Evolutionary conservation across 495 filamentous ascomycete species (phyloP), one percentile per base, ranked within the genome.

Genomic region (Tuber indicum): DNA sequence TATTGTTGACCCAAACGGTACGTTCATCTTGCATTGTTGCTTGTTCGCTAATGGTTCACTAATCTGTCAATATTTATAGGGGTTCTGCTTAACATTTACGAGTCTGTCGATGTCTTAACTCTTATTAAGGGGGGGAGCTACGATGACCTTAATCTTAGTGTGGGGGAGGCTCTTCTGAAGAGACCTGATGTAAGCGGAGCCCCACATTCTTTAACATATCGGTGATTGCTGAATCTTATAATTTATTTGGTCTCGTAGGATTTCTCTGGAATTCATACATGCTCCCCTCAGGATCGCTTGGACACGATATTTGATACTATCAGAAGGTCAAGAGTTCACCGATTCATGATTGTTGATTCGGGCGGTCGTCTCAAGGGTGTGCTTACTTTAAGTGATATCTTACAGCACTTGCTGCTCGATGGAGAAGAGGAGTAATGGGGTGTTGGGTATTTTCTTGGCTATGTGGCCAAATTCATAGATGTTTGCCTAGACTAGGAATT

Each of bases 231-330:
- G n/a, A 75, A 69, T 23, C 73, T 73, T 52, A 52, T 12, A 47
- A 73, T n/a, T 76, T 83, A 76, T 84, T 62, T 58, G 23, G 36
- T 39, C 32, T 19, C 36, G 52, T 75, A 92, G 91, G 96, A 98
- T 81, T 98, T 97, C 82, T 89, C 93, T 21, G 96, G 96, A 39
- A 97, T 99, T 76, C 98, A 97, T 85, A 99, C 94, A 4, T 99
- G 96, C 85, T 92, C 91, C 21, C 87, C 96, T 76, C 90, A 97
- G 75, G 96, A 99, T 82, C 91, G 94, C 46, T 87, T 99, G 72
- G 94, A 96, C 83, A 93, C 96, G 42, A 96, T 99, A 79, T 98
- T 98, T 83, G 94, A 97, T 84, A 98, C 96, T 0, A 94, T 99
- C 80, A 92, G 96, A 79, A 94, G 93, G 84, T 97, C 93, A 21